Evolutionary conservation across 108 stramenopile species (phyloP).

Genomic region (Nannochloropsis granulata): DNA sequence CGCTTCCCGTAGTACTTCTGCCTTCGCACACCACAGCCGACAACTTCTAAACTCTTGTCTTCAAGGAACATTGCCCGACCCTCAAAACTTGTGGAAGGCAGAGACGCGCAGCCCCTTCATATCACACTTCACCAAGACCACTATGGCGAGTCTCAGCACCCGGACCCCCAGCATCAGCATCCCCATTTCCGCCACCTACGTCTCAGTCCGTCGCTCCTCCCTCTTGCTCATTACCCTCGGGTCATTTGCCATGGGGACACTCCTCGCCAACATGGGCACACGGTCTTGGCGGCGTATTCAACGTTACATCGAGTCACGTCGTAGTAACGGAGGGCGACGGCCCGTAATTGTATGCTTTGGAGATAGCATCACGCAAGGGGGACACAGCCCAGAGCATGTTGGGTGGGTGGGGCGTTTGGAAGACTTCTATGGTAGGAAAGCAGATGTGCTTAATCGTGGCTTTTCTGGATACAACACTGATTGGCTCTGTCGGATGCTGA

Average conservation of each 20-base stretch:
- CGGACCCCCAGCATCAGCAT: neutral
- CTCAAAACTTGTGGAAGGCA: no score
- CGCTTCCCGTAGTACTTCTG: no score
- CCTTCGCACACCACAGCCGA: no score
- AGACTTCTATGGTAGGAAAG: neutral
- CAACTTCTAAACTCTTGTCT: no score
- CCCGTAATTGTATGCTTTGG: neutral
- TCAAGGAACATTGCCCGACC: no score
- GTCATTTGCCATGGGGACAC: neutral
- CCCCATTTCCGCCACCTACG: neutral
- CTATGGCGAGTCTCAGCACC: no score
- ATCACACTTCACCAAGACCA: no score
- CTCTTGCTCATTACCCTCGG: neutral
- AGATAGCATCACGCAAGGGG: neutral
- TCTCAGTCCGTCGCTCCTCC: neutral
- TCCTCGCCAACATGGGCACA: neutral
- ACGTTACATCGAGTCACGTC: neutral
- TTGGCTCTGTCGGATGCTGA: neutral
- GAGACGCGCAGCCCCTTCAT: no score
- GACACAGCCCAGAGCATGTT: neutral
- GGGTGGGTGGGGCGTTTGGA: neutral
- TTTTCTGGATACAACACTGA: neutral
- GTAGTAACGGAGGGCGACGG: neutral
- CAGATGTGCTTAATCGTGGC: neutral
- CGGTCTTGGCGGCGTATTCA: neutral